Conservation (phyloP, 73 alveolate species). For the Effrenium voratum region DNA sequence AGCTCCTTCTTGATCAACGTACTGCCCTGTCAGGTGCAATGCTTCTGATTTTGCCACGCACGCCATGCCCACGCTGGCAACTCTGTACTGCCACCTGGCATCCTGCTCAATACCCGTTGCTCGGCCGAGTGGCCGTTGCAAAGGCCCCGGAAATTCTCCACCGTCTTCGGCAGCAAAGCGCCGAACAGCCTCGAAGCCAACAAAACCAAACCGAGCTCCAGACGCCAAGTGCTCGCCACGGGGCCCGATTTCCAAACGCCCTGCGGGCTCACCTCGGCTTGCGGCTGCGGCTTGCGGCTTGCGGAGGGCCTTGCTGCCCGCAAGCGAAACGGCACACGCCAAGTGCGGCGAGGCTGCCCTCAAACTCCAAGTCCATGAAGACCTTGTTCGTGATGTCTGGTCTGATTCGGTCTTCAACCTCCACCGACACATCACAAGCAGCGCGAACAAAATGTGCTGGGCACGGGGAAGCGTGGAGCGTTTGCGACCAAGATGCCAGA, state of each 20-base stretch:
- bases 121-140: conserved; percentile 43
- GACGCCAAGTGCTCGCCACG: not conserved
- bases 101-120: not conserved
- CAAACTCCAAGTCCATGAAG: conserved; percentile 76
- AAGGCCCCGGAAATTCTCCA: conserved; percentile 69
- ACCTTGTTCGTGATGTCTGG: conserved; percentile 80
- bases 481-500: not conserved
- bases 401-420: conserved; percentile 74
- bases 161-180: conserved; percentile 52
- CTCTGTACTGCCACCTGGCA: no score
- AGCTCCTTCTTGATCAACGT: conserved; percentile 23
- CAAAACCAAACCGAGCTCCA: not conserved
- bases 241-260: conserved; percentile 72
- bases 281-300: not conserved
- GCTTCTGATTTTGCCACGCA: no score
- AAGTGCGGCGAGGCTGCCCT: not conserved
- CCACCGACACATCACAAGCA: not conserved
- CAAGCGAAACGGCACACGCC: not conserved
- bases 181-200: conserved; percentile 46
- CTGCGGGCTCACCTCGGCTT: conserved; percentile 64
- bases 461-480: not conserved
- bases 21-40: no score
- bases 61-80: no score
- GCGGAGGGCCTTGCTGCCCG: not conserved
- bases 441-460: not conserved